Conservation (phyloP, 1,284 basidiomycete species). For the Fomitopsis betulina region DNA sequence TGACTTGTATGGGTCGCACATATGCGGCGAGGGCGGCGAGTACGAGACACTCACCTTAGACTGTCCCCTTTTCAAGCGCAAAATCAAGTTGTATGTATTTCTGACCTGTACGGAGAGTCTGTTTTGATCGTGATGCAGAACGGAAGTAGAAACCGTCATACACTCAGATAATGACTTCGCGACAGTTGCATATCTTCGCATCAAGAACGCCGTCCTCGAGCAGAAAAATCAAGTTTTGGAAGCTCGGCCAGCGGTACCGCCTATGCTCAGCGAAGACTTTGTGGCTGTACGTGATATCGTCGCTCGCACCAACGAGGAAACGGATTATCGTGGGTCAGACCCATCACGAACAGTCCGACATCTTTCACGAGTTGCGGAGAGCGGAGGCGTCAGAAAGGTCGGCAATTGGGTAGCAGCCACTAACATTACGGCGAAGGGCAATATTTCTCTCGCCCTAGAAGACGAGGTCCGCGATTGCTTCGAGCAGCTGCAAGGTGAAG, state of each 20-base stretch:
- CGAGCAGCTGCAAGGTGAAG: constrained; percentile 46
- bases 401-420: constrained; percentile 55
- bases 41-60: constrained; percentile 95
- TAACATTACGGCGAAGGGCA: constrained; percentile 40
- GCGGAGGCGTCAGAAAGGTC: constrained; percentile 12
- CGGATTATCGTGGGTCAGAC: neutral
- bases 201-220: constrained; percentile 63
- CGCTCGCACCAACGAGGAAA: neutral
- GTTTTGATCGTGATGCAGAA: constrained; percentile 32
- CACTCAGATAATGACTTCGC: constrained; percentile 76
- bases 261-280: constrained; percentile 46
- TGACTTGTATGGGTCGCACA: constrained; percentile 82
- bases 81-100: constrained; percentile 63
- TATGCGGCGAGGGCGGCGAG: constrained; percentile 98
- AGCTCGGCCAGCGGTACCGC: constrained; percentile 35
- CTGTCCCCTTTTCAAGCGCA: constrained; percentile 82
- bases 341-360: neutral
- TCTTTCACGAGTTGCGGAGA: neutral
- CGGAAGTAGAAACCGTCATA: constrained; percentile 65
- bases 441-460: constrained; percentile 37
- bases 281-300: constrained; percentile 21
- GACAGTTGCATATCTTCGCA: constrained; percentile 83
- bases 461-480: constrained; percentile 67
- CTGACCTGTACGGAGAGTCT: neutral
- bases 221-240: constrained; percentile 37